Conservation (phyloP, 2,329 filamentous ascomycete species). For the Neonectria coccinea region DNA sequence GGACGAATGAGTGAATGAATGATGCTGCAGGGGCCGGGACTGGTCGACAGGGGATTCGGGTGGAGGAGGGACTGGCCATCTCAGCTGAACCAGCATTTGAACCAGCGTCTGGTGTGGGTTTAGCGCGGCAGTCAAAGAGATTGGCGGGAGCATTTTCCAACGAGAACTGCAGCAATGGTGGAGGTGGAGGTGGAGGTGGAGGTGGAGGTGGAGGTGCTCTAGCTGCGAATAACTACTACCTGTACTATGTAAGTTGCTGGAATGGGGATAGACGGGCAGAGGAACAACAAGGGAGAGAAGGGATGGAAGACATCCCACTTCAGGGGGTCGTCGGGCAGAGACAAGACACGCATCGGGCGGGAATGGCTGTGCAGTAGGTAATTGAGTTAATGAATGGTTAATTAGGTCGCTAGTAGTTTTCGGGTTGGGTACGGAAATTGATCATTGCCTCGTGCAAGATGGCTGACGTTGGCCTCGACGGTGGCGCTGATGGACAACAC, state of each 20-base stretch:
- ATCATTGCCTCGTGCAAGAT: neutral
- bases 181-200: neutral
- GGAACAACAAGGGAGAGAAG: neutral
- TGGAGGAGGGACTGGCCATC: conserved; percentile 34
- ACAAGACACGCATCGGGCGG: neutral
- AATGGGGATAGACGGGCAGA: conserved; percentile 25
- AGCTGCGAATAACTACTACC: neutral
- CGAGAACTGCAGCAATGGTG: conserved; percentile 3
- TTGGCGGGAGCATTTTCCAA: conserved; percentile 24
- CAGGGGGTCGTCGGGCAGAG: conserved; percentile 6
- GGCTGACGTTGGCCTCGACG: conserved; percentile 6
- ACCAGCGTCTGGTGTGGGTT: conserved; percentile 8
- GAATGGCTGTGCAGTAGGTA: neutral
- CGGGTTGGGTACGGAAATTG: neutral
- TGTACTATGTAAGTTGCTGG: conserved; percentile 28
- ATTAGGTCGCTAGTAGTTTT: neutral
- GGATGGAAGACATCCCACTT: neutral
- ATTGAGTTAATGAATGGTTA: neutral
- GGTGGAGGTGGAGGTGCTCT: neutral
- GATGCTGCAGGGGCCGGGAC: conserved; percentile 29
- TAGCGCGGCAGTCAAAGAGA: conserved; percentile 31
- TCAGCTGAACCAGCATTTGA: conserved; percentile 46
- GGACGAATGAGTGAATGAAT: conserved; percentile 24
- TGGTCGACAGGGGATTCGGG: conserved; percentile 25
- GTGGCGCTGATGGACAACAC: neutral